Percentiles rank a stretch among this genome's conserved stretches.
Conservation (phyloP, 1,284 basidiomycete genomes). For the Boletus sp. region DNA sequence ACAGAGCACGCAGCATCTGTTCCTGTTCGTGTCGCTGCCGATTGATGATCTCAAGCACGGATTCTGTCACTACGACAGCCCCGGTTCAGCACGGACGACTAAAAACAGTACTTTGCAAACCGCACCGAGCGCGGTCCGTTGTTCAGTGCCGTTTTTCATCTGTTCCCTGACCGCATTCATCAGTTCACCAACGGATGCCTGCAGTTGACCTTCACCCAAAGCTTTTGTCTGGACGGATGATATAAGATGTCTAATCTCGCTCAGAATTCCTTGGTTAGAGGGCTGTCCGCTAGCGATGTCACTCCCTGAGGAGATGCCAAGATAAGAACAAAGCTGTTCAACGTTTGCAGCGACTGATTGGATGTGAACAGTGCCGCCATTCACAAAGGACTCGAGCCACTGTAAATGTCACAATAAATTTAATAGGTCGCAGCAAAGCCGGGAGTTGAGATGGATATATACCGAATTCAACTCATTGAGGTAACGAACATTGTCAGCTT, state of each 20-base stretch:
- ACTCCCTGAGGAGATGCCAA: conserved; percentile 30
- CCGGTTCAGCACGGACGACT: conserved; percentile 1
- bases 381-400: conserved; percentile 83
- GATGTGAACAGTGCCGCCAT: conserved; percentile 67
- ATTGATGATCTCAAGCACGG: conserved; percentile 58
- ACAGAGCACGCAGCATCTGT: conserved; percentile 57
- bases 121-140: conserved; percentile 30
- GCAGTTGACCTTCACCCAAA: conserved; percentile 22
- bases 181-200: conserved; percentile 25
- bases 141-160: conserved; percentile 25
- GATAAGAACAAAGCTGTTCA: conserved; percentile 53
- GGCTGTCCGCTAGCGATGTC: conserved; percentile 6
- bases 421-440: neutral
- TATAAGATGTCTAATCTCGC: conserved; percentile 27
- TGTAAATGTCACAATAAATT: conserved; percentile 25
- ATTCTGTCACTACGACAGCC: conserved; percentile 45
- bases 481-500: conserved; percentile 68
- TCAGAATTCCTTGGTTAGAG: conserved; percentile 19
- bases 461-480: conserved; percentile 70
- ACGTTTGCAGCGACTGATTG: conserved; percentile 58
- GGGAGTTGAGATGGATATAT: conserved; percentile 17
- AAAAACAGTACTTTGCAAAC: neutral
- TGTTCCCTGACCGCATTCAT: conserved; percentile 28
- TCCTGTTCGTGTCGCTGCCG: conserved; percentile 70
- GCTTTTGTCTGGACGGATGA: conserved; percentile 23